These are phyloP conservation scores for Neonectria hederae DNA, from an alignment of 2,329 filamentous ascomycete genomes.

Conservation along the genomic window DNA sequence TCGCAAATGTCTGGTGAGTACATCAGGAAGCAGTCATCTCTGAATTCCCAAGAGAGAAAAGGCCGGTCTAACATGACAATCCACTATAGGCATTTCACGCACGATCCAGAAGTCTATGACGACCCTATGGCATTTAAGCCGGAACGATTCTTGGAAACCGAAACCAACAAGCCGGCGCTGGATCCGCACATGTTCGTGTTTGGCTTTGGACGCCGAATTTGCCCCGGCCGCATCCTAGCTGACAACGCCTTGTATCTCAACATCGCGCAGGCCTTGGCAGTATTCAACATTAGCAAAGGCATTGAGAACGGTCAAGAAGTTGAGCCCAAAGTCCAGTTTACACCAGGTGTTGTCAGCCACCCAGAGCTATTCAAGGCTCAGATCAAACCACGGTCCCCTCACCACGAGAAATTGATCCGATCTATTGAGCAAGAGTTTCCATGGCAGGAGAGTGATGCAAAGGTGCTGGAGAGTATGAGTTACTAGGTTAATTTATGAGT, in stretches of 20 bases:
- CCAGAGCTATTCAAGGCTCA: conserved; percentile 24
- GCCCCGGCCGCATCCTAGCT: conserved; percentile 45
- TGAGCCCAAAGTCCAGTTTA: conserved; percentile 16
- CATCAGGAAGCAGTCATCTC: background rate
- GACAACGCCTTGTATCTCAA: conserved; percentile 44
- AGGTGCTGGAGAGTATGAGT: conserved; percentile 20
- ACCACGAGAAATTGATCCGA: conserved; percentile 24
- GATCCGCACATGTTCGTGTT: conserved; percentile 44
- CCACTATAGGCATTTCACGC: conserved; percentile 26
- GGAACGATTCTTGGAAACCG: conserved; percentile 25
- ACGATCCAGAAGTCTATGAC: conserved; percentile 29
- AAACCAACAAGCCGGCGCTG: conserved; percentile 34
- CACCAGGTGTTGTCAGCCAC: conserved; percentile 29
- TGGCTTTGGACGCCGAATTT: conserved; percentile 49
- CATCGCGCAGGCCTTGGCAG: conserved; percentile 54
- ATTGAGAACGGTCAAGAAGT: background rate
- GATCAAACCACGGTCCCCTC: conserved; percentile 24
- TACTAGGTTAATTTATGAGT: background rate
- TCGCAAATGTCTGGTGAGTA: conserved; percentile 32
- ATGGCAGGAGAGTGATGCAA: conserved; percentile 30
- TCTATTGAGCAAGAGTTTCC: conserved; percentile 27
- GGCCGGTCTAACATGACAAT: background rate
- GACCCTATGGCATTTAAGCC: conserved; percentile 29
- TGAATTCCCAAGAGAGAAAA: too few species aligned
- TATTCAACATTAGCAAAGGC: conserved; percentile 50